Percentiles rank a stretch among this genome's conserved stretches.
phyloP scores from a whole-genome alignment of 1,284 basidiomycete species.

The Farysia itapuensis region DNA sequence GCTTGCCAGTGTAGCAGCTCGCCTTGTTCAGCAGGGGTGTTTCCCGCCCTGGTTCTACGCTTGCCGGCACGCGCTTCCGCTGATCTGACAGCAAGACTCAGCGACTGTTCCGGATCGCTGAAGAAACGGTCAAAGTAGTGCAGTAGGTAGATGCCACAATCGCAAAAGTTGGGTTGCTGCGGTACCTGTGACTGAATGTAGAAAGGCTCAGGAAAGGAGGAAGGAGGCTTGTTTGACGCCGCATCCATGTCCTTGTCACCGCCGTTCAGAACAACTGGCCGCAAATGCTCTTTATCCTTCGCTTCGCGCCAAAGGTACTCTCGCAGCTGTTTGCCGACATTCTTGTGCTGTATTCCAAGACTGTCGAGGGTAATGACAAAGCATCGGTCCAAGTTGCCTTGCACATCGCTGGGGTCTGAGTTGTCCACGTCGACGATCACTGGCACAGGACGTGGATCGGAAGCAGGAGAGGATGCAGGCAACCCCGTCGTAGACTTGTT shows the following conservation, averaged over 20 bases:
- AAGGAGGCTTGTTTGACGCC: neutral
- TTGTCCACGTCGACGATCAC: too few species aligned
- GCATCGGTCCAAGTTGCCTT: slow-evolving; percentile 9
- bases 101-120: slow-evolving; percentile 30
- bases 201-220: neutral
- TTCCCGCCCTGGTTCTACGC: slow-evolving; percentile 1
- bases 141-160: slow-evolving; percentile 69
- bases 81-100: slow-evolving; percentile 8
- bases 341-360: slow-evolving; percentile 70
- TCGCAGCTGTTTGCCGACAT: slow-evolving; percentile 68
- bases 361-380: slow-evolving; percentile 70
- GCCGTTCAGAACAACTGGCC: neutral
- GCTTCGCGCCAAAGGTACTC: slow-evolving; percentile 79
- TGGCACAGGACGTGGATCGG: too few species aligned
- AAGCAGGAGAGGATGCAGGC: too few species aligned
- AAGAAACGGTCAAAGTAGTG: slow-evolving; percentile 57
- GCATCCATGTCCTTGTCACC: neutral
- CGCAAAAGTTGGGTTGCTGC: slow-evolving; percentile 77
- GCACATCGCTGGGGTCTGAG: too few species aligned
- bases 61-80: neutral
- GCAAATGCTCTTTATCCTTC: slow-evolving; percentile 69
- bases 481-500: too few species aligned
- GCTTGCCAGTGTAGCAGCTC: slow-evolving; percentile 19
- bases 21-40: neutral
- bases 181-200: slow-evolving; percentile 62